A percentile compares a stretch with the other conserved stretches of the same genome.
These are phyloP conservation scores for Cornus kousa DNA, from an alignment of 148 eudicot species.

Conservation along the genomic window DNA sequence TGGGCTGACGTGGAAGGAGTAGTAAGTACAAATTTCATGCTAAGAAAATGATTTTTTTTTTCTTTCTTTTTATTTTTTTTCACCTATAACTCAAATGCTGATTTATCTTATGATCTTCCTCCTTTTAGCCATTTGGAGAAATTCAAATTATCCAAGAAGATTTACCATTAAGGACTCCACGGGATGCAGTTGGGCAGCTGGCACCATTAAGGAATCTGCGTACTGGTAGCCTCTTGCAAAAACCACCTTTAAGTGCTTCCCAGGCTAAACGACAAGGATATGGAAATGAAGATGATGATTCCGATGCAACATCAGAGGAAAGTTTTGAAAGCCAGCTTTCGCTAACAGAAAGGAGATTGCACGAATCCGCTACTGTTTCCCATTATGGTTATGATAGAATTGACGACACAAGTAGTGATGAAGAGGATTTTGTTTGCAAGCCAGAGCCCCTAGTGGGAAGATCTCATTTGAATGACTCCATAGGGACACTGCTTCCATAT, in stretches of 20 bases:
- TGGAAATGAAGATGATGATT: conserved; percentile 47
- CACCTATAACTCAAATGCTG: neutral
- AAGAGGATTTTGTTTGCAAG: conserved; percentile 44
- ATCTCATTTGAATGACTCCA: conserved; percentile 27
- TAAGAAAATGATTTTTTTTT: conserved; percentile 8
- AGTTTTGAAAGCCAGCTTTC: conserved; percentile 76
- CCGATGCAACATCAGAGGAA: conserved; percentile 74
- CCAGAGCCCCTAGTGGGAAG: conserved; percentile 32
- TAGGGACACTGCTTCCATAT: conserved; percentile 24
- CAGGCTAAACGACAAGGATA: conserved; percentile 26
- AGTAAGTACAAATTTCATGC: conserved; percentile 45
- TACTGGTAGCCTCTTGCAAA: conserved; percentile 16
- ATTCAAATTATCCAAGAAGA: conserved; percentile 86
- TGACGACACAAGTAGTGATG: conserved; percentile 66
- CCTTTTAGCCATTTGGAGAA: conserved; percentile 70
- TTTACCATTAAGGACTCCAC: conserved; percentile 75
- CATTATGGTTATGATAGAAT: conserved; percentile 34
- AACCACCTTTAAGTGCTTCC: conserved; percentile 27
- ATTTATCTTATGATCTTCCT: conserved; percentile 4
- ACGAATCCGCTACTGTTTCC: conserved; percentile 54
- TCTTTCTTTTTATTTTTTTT: neutral
- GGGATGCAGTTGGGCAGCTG: conserved; percentile 74
- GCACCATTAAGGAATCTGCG: conserved; percentile 54
- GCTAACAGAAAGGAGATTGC: conserved; percentile 66
- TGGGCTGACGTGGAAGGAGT: conserved; percentile 83